Base-by-base conservation (phyloP, 2,329 filamentous ascomycete species). In the Apiospora aurea region DNA sequence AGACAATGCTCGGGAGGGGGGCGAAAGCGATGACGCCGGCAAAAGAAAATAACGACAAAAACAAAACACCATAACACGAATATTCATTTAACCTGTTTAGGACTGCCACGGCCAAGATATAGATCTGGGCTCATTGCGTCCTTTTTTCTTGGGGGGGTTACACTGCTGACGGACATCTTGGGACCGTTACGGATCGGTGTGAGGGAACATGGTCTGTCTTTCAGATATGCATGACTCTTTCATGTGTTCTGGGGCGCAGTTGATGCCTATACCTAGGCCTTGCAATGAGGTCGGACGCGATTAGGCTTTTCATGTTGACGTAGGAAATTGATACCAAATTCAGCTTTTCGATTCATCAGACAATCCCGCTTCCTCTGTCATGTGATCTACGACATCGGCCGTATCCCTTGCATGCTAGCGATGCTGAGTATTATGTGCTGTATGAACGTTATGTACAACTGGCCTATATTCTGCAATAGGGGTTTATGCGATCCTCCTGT, bases 81-180 rank as follows among this genome's bases (percentile, higher is more conserved):
- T 24, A 16, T 49, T 49, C 16, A 38, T 49, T 34, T 16, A 14
- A 16, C 34, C 16, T 38, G 14, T 24, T 38, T 24, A 49, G 67
- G 44, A 49, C 43, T 49, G 44, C 6, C 26, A 47, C 26, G 26
- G 67, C 67, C 44, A 69, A 69, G 26, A 49, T 69, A 24, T 69
- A 69, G 26, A 21, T 16, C 34, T 29, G 34, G 26, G 3, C 44
- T 7, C 34, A 7, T 14, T 49, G 13, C 67, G 24, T 49, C 16
- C 16, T 68, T 14, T 29, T 18, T 24, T 68, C 44, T 46, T 5
- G 14, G 16, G 66, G 29, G 43, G 24, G n/a, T n/a, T n/a, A 13
- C 38, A 29, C 61, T 43, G 34, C 10, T 38, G 7, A 38, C 34
- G 13, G 26, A 18, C 34, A 14, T 6, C 21, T 24, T n/a, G 57